Evolutionary conservation across 1,139 yeast genomes (phyloP).

Genomic region (Pichia sp.): DNA sequence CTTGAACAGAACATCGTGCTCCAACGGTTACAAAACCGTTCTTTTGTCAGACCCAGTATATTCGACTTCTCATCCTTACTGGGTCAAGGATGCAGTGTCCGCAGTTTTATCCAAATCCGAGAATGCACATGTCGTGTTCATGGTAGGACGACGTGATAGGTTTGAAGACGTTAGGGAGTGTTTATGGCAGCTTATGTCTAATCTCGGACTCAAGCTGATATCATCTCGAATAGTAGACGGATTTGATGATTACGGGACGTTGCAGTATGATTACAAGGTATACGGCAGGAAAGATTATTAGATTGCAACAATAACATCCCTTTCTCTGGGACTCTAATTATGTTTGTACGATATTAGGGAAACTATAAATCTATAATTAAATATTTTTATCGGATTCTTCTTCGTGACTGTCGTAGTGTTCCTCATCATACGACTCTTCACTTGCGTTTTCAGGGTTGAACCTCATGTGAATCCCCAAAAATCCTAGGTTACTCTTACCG

Average conservation of each 20-base stretch:
- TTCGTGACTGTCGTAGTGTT: slow-evolving; percentile 7
- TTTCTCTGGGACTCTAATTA: background rate
- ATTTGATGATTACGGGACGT: slow-evolving; percentile 80
- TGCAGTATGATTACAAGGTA: slow-evolving; percentile 54
- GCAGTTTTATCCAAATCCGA: slow-evolving; percentile 37
- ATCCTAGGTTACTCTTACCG: slow-evolving; percentile 18
- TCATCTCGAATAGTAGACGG: slow-evolving; percentile 52
- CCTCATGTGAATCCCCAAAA: slow-evolving; percentile 20
- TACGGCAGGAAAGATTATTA: slow-evolving; percentile 24
- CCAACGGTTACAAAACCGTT: slow-evolving; percentile 47
- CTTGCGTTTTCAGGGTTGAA: slow-evolving; percentile 4
- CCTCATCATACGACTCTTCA: slow-evolving; percentile 11
- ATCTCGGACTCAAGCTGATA: slow-evolving; percentile 31
- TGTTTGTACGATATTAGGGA: background rate
- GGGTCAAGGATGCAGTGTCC: slow-evolving; percentile 59
- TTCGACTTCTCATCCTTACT: slow-evolving; percentile 71
- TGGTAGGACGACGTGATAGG: slow-evolving; percentile 67
- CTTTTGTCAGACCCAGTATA: slow-evolving; percentile 86
- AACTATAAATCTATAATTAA: background rate
- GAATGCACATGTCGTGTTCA: slow-evolving; percentile 48
- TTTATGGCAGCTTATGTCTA: slow-evolving; percentile 52
- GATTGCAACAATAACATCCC: background rate
- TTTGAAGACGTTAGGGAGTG: slow-evolving; percentile 60
- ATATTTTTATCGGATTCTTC: background rate
- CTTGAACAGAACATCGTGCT: slow-evolving; percentile 19